Percentiles rank a stretch among this genome's conserved stretches.
These are phyloP conservation scores for Talaromyces sp. DNA, from an alignment of 2,329 filamentous ascomycete genomes.

Conservation along the genomic window DNA sequence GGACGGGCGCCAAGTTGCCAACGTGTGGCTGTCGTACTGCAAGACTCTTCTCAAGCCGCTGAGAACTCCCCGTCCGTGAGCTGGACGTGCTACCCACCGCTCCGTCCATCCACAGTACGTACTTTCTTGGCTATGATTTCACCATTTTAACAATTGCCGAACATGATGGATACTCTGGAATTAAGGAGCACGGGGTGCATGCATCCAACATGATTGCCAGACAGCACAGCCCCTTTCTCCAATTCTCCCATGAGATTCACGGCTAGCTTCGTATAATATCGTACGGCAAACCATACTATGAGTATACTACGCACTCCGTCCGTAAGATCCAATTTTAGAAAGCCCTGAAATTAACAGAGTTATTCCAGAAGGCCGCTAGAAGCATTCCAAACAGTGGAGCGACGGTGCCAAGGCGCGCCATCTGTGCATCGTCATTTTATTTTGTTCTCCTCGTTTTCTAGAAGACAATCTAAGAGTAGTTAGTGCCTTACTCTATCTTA, in stretches of 20 bases:
- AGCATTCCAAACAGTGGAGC: constrained; percentile 9
- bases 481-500: no score
- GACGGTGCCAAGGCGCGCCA: background rate
- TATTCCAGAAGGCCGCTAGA: constrained; percentile 19
- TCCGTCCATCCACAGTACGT: background rate
- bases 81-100: background rate
- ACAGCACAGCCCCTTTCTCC: background rate
- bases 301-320: no score
- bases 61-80: constrained; percentile 8
- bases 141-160: background rate
- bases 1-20: background rate
- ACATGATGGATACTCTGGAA: background rate
- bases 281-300: background rate
- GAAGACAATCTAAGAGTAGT: background rate
- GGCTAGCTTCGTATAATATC: background rate
- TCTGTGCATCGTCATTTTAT: constrained; percentile 2
- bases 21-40: background rate
- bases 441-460: background rate
- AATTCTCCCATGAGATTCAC: background rate
- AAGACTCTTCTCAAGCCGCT: background rate
- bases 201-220: background rate
- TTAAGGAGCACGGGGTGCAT: constrained; percentile 5
- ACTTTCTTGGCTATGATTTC: background rate
- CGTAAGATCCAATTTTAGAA: background rate
- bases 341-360: background rate